These are phyloP conservation scores for Pseudopithomyces chartarum DNA, from an alignment of 2,329 filamentous ascomycete species.

Conservation along the genomic window DNA sequence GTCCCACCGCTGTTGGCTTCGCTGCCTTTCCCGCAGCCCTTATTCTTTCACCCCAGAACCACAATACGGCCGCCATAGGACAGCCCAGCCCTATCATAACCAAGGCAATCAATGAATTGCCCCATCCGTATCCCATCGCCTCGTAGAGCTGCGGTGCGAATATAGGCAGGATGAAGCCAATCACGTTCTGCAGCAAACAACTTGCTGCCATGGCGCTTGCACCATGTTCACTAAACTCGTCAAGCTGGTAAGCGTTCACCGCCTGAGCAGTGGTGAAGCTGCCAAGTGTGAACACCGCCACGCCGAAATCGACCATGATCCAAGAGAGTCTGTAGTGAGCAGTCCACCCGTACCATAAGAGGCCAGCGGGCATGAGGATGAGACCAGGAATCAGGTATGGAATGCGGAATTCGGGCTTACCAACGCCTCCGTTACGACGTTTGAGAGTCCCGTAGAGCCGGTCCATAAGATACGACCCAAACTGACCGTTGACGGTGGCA, in stretches of 20 bases:
- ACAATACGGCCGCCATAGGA: neutral
- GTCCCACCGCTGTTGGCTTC: neutral
- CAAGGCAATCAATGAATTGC: constrained; percentile 23
- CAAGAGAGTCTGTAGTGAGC: constrained; percentile 57
- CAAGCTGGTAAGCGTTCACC: constrained; percentile 62
- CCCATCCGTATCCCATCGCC: constrained; percentile 42
- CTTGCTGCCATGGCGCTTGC: constrained; percentile 4
- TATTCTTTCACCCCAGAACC: neutral
- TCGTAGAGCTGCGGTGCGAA: constrained; percentile 41
- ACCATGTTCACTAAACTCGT: neutral
- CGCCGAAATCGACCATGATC: constrained; percentile 59
- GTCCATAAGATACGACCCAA: constrained; percentile 52
- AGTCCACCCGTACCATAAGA: constrained; percentile 58
- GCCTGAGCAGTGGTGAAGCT: constrained; percentile 27
- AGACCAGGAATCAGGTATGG: constrained; percentile 25
- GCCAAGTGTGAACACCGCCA: constrained; percentile 43
- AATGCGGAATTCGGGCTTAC: constrained; percentile 25
- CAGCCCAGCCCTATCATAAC: neutral
- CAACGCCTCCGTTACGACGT: constrained; percentile 6
- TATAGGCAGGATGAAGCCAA: constrained; percentile 40
- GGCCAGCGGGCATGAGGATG: constrained; percentile 37
- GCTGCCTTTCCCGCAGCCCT: neutral
- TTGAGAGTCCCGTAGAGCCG: constrained; percentile 42
- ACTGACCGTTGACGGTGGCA: constrained; percentile 52
- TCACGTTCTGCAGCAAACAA: constrained; percentile 19